Evolutionary conservation across 768 basidiomycete species (phyloP), one percentile per base, ranked within the genome.

Genomic region (Suillus variegatus): DNA sequence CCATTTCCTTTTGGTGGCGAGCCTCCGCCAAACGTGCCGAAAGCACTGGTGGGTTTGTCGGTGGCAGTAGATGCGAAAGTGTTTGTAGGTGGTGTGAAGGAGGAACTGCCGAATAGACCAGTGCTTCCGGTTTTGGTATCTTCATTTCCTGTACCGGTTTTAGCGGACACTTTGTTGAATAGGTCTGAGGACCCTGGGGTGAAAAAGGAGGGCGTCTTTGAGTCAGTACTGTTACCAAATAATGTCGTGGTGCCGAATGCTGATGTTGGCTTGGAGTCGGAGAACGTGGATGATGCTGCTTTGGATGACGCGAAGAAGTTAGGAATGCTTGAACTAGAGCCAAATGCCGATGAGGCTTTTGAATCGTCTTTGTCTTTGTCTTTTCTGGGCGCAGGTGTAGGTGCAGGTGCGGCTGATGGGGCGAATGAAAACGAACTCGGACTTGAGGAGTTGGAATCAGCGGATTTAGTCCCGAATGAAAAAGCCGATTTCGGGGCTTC

Each of bases 401-500:
- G 38, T 4, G 61, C 18, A 60, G 66, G 64, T 40, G 69, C 68
- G 6, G 67, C 62, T 12, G 70, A 16, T 44, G 61, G 22, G 35
- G 52, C 44, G 40, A 74, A 66, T 20, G 67, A 64, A 61, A 79
- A 76, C 9, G 69, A 44, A 9, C 70, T 61, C 10, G 69, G 41
- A 49, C 70, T 64, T 16, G 62, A 65, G 10, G 52, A 49, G 44
- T 41, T 63, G 4, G 70, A 57, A 13, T 68, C 10, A 47, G 68
- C 57, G 9, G 57, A 14, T 28, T 64, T 64, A 25, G 65, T 28
- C 46, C 68, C 66, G 47, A 75, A 75, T 43, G 72, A 28, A 57
- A 78, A 78, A 2, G 71, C 61, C 28, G 78, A 71, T 65, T 79
- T 78, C 20, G 75, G 69, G 40, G 69, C 67, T 57, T 69, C 72